Conservation (phyloP, 164 flowering plant genomes). For the Buxus sempervirens region DNA sequence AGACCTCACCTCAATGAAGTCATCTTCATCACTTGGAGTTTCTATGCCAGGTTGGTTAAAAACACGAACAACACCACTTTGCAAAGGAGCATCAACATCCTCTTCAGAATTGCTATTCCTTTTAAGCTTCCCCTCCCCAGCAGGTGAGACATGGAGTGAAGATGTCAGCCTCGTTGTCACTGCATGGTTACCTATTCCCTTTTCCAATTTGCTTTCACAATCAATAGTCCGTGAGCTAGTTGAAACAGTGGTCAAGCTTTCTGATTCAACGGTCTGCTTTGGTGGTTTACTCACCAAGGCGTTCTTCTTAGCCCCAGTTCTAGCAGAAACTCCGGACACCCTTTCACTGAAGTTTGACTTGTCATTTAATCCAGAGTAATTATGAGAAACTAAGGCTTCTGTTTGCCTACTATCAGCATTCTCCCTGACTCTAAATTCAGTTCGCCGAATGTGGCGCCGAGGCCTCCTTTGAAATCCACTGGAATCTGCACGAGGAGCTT, state of each 20-base stretch:
- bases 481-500: slow-evolving; percentile 2
- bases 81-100: slow-evolving; percentile 81
- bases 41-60: slow-evolving; percentile 95
- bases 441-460: neutral
- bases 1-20: slow-evolving; percentile 96
- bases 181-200: slow-evolving; percentile 35
- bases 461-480: neutral
- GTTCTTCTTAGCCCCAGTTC: slow-evolving; percentile 42
- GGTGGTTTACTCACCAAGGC: slow-evolving; percentile 25
- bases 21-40: slow-evolving; percentile 96
- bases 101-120: slow-evolving; percentile 48
- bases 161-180: slow-evolving; percentile 26
- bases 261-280: slow-evolving; percentile 42
- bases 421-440: neutral
- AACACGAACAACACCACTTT: slow-evolving; percentile 87
- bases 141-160: slow-evolving; percentile 16
- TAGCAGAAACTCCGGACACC: slow-evolving; percentile 25
- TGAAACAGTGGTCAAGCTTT: slow-evolving; percentile 25
- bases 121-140: slow-evolving; percentile 44
- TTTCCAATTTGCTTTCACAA: slow-evolving; percentile 41
- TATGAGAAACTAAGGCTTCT: slow-evolving; percentile 26
- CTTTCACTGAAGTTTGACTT: slow-evolving; percentile 36
- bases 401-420: slow-evolving; percentile 50
- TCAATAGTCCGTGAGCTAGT: slow-evolving; percentile 27
- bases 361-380: slow-evolving; percentile 32